Evolutionary conservation across 495 filamentous ascomycete genomes (phyloP), one percentile per base, ranked within the genome.

Genomic region (Talaromyces adpressus): DNA sequence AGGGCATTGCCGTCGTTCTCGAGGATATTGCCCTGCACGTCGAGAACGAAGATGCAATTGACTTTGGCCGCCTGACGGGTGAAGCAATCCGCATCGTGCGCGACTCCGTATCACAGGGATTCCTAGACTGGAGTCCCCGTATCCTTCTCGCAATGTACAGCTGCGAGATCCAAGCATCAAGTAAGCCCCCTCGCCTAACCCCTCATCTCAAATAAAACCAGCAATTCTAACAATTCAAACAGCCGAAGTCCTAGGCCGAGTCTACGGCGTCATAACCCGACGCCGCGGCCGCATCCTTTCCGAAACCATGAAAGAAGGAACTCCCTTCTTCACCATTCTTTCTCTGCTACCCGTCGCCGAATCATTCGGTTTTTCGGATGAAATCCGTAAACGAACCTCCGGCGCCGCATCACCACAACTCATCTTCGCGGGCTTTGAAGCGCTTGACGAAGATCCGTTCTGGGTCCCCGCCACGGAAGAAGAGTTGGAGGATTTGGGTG

Each of bases 381-480:
- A 98, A 72, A 97, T 98, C 75, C 86, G 93, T 57, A 98, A 96
- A 74, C 85, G 92, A 8, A 97, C 93, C 1, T 92, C 89, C 0
- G 94, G 94, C 34, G 90, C 87, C 12, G 94, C 94, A 2, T 88
- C 88, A 66, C 95, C 95, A 41, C 94, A 97, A 77, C 82, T 98
- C 12, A 89, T 96, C 62, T 98, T 97, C 72, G 84, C 88, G 20
- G 94, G 94, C 12, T 98, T 90, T 71, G 92, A 97, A 72, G 84
- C 93, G 57, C 81, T 97, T 27, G 86, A 85, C 57, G 89, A 98
- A 70, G 94, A 98, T 82, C 94, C 94, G 1, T 97, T 93, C 81
- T 98, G 94, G 94, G 91, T 93, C 59, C 94, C 94, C 36, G 90
- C 90, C 67, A 98, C 94, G 12, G 94, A 98, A 72, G 94, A 98